These are phyloP conservation scores for Pythium periplocum DNA, from an alignment of 352 stramenopile genomes.

Conservation along the genomic window DNA sequence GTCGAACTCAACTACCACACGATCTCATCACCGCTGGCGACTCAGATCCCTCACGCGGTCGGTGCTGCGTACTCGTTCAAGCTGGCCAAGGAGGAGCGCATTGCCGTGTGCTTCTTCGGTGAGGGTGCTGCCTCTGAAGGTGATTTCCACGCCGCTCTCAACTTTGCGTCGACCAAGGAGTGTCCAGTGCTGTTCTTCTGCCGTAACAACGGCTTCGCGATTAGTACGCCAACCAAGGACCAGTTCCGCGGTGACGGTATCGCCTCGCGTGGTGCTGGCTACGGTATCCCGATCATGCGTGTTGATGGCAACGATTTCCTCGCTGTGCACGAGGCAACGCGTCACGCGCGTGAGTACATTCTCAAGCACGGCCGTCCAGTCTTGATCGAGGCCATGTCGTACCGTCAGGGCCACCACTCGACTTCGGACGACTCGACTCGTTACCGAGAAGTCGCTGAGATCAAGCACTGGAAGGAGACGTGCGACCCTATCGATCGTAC, in stretches of 20 bases:
- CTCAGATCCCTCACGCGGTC: constrained; percentile 95
- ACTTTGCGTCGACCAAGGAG: constrained; percentile 95
- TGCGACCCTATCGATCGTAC: constrained; percentile 90
- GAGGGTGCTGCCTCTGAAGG: constrained; percentile 96
- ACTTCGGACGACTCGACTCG: constrained; percentile 97
- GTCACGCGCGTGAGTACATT: constrained; percentile 87
- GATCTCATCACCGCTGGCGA: constrained; percentile 95
- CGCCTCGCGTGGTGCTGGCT: constrained; percentile 89
- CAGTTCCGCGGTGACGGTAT: constrained; percentile 98
- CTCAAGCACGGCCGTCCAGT: constrained; percentile 88
- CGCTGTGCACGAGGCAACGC: constrained; percentile 92
- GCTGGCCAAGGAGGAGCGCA: constrained; percentile 85
- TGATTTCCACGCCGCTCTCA: constrained; percentile 96
- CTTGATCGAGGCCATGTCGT: constrained; percentile 98
- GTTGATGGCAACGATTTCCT: constrained; percentile 98
- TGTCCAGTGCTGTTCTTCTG: constrained; percentile 97
- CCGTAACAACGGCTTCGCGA: constrained; percentile 99
- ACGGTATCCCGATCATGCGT: constrained; percentile 95
- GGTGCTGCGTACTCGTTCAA: constrained; percentile 97
- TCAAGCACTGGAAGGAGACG: constrained; percentile 89
- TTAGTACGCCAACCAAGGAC: constrained; percentile 93
- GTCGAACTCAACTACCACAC: constrained; percentile 96
- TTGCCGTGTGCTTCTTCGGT: constrained; percentile 95
- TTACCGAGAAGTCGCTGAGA: constrained; percentile 92
- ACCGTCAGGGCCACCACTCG: constrained; percentile 97